phyloP scores from a whole-genome alignment of 441 rosid genomes.

The Populus hybrid region DNA sequence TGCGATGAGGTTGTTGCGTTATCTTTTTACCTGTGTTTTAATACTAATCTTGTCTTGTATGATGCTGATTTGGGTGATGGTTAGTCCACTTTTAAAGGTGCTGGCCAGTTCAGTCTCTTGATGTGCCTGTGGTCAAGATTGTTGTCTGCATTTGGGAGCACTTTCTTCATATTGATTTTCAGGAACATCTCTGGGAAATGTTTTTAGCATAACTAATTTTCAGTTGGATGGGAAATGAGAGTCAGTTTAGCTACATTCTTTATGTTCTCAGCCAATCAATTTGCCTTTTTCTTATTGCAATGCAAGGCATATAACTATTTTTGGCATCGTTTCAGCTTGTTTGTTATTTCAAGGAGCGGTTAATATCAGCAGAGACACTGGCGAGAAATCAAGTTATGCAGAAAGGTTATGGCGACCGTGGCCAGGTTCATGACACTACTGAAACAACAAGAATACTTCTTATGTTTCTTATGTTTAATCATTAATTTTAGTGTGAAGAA shows the following conservation, averaged over 20 bases:
- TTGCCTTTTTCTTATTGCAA: not conserved
- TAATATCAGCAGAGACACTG: slow-evolving; percentile 65
- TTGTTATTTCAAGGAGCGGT: slow-evolving; percentile 68
- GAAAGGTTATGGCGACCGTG: slow-evolving; percentile 39
- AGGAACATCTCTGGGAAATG: not conserved
- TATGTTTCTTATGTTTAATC: not conserved
- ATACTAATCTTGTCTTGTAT: not conserved
- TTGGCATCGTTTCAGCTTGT: slow-evolving; percentile 54
- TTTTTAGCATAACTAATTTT: not conserved
- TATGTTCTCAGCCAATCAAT: not conserved
- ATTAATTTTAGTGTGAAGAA: not conserved
- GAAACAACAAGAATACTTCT: not conserved
- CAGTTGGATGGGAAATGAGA: not conserved
- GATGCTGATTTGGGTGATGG: slow-evolving; percentile 12
- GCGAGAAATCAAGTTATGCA: slow-evolving; percentile 82
- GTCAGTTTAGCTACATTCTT: not conserved
- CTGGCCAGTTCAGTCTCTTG: not conserved
- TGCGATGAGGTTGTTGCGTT: slow-evolving; percentile 55
- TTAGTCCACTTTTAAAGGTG: not conserved
- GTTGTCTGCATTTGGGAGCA: not conserved
- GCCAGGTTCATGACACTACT: slow-evolving; percentile 49
- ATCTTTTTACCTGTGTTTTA: not conserved
- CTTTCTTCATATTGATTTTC: not conserved
- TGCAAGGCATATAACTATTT: slow-evolving; percentile 5
- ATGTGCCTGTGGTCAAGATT: not conserved